Evolutionary conservation across 768 basidiomycete species (phyloP).

Genomic region (Gelatoporia subvermispora): DNA sequence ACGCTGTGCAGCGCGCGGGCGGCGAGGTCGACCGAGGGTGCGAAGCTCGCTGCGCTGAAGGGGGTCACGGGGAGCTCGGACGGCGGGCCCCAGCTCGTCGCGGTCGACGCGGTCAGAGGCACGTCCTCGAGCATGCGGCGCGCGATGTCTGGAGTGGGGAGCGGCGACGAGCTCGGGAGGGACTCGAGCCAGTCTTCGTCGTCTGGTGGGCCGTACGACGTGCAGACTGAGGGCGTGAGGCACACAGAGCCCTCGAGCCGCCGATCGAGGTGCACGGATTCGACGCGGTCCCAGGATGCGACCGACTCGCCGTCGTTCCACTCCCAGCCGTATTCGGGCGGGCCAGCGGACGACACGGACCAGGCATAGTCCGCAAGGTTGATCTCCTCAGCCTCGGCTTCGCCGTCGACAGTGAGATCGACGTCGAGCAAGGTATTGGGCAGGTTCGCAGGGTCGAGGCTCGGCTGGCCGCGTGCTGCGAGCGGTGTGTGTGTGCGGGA

Average conservation of each 20-base stretch:
- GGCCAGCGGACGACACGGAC: slow-evolving; percentile 69
- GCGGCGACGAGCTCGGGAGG: slow-evolving; percentile 29
- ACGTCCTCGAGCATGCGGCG: slow-evolving; percentile 49
- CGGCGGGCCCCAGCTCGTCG: slow-evolving; percentile 44
- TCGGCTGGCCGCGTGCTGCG: slow-evolving; percentile 43
- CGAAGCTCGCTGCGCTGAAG: slow-evolving; percentile 12
- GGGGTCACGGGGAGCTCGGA: slow-evolving; percentile 31
- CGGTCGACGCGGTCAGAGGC: slow-evolving; percentile 46
- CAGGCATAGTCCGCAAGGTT: slow-evolving; percentile 64
- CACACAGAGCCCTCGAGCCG: slow-evolving; percentile 54
- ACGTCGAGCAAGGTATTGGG: slow-evolving; percentile 38
- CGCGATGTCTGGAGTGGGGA: slow-evolving; percentile 57
- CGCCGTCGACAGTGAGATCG: slow-evolving; percentile 22
- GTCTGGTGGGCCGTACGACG: slow-evolving; percentile 53
- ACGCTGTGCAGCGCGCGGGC: slow-evolving; percentile 43
- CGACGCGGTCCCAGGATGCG: slow-evolving; percentile 32
- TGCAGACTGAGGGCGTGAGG: slow-evolving; percentile 47
- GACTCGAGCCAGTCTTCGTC: slow-evolving; percentile 35
- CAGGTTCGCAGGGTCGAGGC: slow-evolving; percentile 47
- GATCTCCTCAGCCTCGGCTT: slow-evolving; percentile 7
- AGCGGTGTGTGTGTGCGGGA: slow-evolving; percentile 43
- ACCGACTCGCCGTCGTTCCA: slow-evolving; percentile 32
- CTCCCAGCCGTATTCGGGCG: slow-evolving; percentile 32
- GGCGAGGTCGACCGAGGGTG: slow-evolving; percentile 38
- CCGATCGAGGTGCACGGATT: slow-evolving; percentile 53